A percentile compares a stretch with the other conserved stretches of the same genome.
These are phyloP conservation scores for Calonectria pseudoturangicola DNA, from an alignment of 2,329 filamentous ascomycete species.

Conservation along the genomic window DNA sequence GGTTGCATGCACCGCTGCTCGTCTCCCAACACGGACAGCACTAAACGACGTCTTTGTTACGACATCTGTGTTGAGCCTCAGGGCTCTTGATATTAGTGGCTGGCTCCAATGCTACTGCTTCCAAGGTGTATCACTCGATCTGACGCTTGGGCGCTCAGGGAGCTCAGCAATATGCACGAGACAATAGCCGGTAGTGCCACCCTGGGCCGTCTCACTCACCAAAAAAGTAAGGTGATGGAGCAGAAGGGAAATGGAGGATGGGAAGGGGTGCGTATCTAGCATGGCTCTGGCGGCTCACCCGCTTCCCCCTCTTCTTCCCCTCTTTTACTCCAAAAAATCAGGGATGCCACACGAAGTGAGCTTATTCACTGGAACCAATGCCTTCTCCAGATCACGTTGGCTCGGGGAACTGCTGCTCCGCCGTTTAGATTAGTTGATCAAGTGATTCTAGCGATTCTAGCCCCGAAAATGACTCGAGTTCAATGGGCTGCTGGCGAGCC, in stretches of 20 bases:
- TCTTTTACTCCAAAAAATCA: conserved; percentile 32
- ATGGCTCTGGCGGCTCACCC: conserved; percentile 4
- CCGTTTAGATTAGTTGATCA: conserved; percentile 23
- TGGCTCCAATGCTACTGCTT: not conserved
- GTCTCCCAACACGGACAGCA: not conserved
- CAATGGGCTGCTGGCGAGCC: not conserved
- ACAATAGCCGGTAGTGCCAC: conserved; percentile 20
- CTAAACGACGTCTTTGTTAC: conserved; percentile 5
- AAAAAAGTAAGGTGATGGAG: conserved; percentile 25
- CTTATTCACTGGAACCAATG: conserved; percentile 41
- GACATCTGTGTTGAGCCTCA: conserved; percentile 30
- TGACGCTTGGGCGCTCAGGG: conserved; percentile 14
- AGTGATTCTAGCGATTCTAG: not conserved
- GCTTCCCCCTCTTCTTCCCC: not conserved
- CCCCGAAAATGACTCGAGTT: conserved; percentile 30
- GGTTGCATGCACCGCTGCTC: conserved; percentile 18
- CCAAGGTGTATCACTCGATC: not conserved
- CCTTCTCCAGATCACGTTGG: conserved; percentile 24
- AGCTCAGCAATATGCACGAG: conserved; percentile 23
- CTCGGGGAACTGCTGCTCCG: not conserved
- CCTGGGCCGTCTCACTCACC: conserved; percentile 10
- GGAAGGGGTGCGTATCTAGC: conserved; percentile 8
- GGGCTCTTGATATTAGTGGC: conserved; percentile 2
- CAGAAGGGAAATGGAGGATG: not conserved
- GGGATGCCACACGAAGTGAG: conserved; percentile 35